A percentile compares a stretch with the other conserved stretches of the same genome.
phyloP scores from a whole-genome alignment of 2,329 filamentous ascomycete species.

The Dactylellina cionopaga region DNA sequence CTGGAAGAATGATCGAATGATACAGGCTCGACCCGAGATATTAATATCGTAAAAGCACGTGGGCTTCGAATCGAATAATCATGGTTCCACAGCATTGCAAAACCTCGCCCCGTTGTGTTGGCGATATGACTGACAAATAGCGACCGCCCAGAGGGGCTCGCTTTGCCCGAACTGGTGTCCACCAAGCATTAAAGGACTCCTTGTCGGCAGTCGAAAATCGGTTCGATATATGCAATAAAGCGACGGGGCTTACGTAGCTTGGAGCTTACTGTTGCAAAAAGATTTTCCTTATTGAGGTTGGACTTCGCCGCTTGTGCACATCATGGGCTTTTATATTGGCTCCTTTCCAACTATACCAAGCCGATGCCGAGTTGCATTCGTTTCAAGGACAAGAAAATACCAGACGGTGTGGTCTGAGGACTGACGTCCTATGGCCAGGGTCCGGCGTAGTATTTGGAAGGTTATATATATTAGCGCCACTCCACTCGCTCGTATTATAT shows the following conservation, averaged over 20 bases:
- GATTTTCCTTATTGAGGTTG: conserved; percentile 7
- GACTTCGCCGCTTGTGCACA: conserved; percentile 12
- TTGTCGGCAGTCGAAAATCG: neutral
- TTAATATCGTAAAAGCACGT: too few relatives aligned
- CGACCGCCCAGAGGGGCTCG: conserved; percentile 2
- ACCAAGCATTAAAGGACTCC: neutral
- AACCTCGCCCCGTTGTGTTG: conserved; percentile 13
- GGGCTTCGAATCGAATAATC: neutral
- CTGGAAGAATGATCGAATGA: too few relatives aligned
- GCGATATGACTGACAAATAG: conserved; percentile 47
- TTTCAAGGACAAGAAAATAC: too few relatives aligned
- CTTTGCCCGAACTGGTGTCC: conserved; percentile 17
- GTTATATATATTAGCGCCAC: conserved; percentile 49
- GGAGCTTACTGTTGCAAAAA: conserved; percentile 25
- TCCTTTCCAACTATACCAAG: conserved; percentile 11
- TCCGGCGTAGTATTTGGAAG: conserved; percentile 41
- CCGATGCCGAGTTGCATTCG: conserved; percentile 24
- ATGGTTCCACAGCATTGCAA: conserved; percentile 15
- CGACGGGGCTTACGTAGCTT: conserved; percentile 22
- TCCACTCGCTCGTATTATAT: conserved; percentile 26
- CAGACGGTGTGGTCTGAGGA: conserved; percentile 30
- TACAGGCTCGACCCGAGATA: too few relatives aligned
- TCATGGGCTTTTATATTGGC: conserved; percentile 23
- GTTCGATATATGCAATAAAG: neutral
- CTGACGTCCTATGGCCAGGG: conserved; percentile 28